Percentiles rank a stretch among this genome's conserved stretches.
Evolutionary conservation across 202 grass and related monocot genomes (phyloP).

Genomic region (Setaria italica): DNA sequence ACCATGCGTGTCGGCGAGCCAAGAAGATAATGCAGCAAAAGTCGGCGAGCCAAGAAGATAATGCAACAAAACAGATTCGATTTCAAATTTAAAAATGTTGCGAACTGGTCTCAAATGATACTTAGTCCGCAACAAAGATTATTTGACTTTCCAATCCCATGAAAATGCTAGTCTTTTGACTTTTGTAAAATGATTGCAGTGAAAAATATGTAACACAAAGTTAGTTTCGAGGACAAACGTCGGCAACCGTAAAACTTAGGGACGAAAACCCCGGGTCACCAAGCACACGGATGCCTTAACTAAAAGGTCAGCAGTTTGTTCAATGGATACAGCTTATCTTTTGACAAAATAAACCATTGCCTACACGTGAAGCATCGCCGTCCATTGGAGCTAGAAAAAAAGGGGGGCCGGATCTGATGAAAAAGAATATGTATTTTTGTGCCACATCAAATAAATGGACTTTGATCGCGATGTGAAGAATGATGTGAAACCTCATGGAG

Average conservation of each 20-base stretch:
- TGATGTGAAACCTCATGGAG: neutral
- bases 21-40: no score
- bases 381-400: conserved; percentile 29
- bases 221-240: neutral
- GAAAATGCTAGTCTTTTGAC: neutral
- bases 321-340: neutral
- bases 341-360: conserved; percentile 25
- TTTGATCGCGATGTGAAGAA: conserved; percentile 16
- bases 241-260: neutral
- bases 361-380: conserved; percentile 30
- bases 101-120: no score
- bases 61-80: neutral
- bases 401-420: neutral
- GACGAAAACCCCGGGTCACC: no score
- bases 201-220: neutral
- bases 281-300: neutral
- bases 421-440: neutral
- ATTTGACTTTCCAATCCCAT: neutral
- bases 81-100: no score
- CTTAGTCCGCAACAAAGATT: neutral
- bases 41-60: no score
- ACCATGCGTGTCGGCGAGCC: no score
- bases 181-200: neutral
- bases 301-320: neutral
- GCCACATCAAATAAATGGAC: neutral